phyloP scores from a whole-genome alignment of 2,329 filamentous ascomycete genomes.

The Chlorencoelia australis region DNA sequence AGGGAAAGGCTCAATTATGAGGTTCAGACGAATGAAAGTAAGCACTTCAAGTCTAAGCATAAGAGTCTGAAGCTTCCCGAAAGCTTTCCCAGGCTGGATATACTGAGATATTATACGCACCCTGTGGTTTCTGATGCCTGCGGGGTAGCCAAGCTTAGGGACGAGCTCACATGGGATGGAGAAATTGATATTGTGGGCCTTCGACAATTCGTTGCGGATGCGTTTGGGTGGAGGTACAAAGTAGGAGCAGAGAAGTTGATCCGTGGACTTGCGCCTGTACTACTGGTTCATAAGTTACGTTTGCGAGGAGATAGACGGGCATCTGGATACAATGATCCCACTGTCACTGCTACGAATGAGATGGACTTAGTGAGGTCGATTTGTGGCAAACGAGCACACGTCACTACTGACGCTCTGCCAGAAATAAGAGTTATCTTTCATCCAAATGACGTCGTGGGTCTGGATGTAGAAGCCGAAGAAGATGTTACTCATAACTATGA shows the following conservation, averaged over 20 bases:
- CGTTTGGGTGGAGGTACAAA: constrained; percentile 77
- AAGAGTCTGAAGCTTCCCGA: constrained; percentile 66
- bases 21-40: constrained; percentile 72
- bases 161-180: constrained; percentile 48
- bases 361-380: constrained; percentile 52
- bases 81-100: constrained; percentile 67
- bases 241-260: constrained; percentile 79
- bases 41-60: constrained; percentile 69
- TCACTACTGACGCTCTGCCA: constrained; percentile 61
- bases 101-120: constrained; percentile 79
- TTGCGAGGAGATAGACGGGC: constrained; percentile 31
- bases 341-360: constrained; percentile 36
- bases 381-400: constrained; percentile 57
- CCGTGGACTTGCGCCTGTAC: constrained; percentile 63
- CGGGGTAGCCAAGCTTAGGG: constrained; percentile 44
- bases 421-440: constrained; percentile 73
- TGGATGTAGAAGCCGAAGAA: constrained; percentile 67
- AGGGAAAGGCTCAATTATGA: constrained; percentile 62
- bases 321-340: constrained; percentile 25
- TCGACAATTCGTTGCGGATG: constrained; percentile 64
- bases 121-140: constrained; percentile 64
- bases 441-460: constrained; percentile 64
- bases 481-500: constrained; percentile 30
- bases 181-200: constrained; percentile 57
- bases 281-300: constrained; percentile 55